Percentiles rank a stretch among this genome's conserved stretches.
These are phyloP conservation scores for Talaromyces nanjingensis DNA, from an alignment of 495 filamentous ascomycete species.

Conservation along the genomic window DNA sequence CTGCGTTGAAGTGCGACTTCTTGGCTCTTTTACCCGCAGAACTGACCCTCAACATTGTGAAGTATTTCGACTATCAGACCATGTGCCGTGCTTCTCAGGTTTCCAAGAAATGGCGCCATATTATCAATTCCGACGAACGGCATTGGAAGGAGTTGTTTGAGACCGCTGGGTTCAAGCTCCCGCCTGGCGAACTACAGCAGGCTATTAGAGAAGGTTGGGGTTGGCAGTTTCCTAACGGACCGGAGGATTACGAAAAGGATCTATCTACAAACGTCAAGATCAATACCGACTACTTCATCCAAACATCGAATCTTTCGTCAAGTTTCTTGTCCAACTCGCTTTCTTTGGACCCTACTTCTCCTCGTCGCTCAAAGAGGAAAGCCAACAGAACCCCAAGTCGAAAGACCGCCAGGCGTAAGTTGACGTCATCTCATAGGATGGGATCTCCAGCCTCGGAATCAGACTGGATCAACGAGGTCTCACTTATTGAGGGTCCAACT, in stretches of 20 bases:
- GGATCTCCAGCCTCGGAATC: conserved; percentile 24
- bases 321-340: not conserved
- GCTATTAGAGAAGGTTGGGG: conserved; percentile 96
- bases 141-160: conserved; percentile 95
- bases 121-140: conserved; percentile 86
- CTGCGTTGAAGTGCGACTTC: conserved; percentile 94
- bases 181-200: conserved; percentile 75
- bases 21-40: conserved; percentile 75
- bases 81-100: conserved; percentile 91
- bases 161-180: conserved; percentile 68
- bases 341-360: conserved; percentile 18
- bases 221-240: conserved; percentile 83
- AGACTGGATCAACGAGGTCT: conserved; percentile 38
- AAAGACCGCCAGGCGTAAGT: conserved; percentile 51
- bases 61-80: conserved; percentile 78
- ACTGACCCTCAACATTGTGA: conserved; percentile 78
- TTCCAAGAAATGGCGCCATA: conserved; percentile 85
- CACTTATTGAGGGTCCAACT: conserved; percentile 67
- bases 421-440: conserved; percentile 34
- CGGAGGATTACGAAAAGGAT: conserved; percentile 73
- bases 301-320: not conserved
- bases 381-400: conserved; percentile 37
- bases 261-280: conserved; percentile 48
- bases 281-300: conserved; percentile 19
- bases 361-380: conserved; percentile 47